phyloP scores from a whole-genome alignment of 139 green algal species.

The Pedinophyceae sp. region DNA sequence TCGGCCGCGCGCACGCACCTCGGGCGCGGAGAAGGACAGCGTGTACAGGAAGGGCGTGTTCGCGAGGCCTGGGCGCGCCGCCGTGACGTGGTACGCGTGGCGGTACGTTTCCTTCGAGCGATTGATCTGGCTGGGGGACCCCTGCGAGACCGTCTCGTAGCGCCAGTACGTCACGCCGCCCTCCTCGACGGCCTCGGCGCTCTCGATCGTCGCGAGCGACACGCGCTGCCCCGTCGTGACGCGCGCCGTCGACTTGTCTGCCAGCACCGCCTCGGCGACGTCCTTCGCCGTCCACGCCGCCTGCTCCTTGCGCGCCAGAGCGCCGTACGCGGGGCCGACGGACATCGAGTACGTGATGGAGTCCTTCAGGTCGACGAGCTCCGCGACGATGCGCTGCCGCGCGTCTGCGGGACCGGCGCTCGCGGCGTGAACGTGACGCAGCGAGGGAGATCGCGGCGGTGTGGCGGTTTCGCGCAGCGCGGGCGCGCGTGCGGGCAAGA shows the following conservation, averaged over 20 bases:
- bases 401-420: no score
- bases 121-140: conserved; percentile 40
- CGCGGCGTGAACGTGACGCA: background rate
- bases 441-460: no score
- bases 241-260: conserved; percentile 62
- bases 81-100: conserved; percentile 45
- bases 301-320: conserved; percentile 19
- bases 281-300: conserved; percentile 41
- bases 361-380: conserved; percentile 31
- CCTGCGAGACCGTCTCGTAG: conserved; percentile 67
- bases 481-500: background rate
- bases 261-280: conserved; percentile 56
- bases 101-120: conserved; percentile 48
- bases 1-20: conserved; percentile 5
- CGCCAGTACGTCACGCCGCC: conserved; percentile 38
- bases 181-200: conserved; percentile 16
- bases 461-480: no score
- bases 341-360: conserved; percentile 28
- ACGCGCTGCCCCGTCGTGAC: conserved; percentile 55
- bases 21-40: conserved; percentile 51
- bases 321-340: conserved; percentile 29
- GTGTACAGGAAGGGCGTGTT: conserved; percentile 63
- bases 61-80: conserved; percentile 24
- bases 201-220: conserved; percentile 52
- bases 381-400: conserved; percentile 61